Percentiles rank a stretch among this genome's conserved stretches.
phyloP scores from a whole-genome alignment of 495 filamentous ascomycete genomes.

The Podospora bellae-mahoneyi region DNA sequence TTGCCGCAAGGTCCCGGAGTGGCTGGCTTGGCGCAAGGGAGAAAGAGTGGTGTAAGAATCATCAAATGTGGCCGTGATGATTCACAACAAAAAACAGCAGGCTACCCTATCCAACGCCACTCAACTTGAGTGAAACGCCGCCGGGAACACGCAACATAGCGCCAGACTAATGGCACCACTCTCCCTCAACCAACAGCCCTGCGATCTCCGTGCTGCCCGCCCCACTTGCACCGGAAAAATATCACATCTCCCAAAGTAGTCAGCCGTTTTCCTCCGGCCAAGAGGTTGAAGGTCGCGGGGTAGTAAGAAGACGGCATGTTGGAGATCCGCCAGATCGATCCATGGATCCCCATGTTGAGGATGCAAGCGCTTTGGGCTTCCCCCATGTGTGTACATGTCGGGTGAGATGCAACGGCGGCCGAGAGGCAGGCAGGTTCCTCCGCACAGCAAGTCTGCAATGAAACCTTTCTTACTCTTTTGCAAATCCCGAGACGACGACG shows the following conservation, averaged over 20 bases:
- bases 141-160: background rate
- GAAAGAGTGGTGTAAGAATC: background rate
- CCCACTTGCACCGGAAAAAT: background rate
- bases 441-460: constrained; percentile 2
- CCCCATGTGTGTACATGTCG: background rate
- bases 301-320: constrained; percentile 17
- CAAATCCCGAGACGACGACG: background rate
- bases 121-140: constrained; percentile 1
- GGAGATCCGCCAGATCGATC: constrained; percentile 19
- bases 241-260: background rate
- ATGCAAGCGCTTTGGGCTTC: constrained; percentile 30
- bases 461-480: background rate
- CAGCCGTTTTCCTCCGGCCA: background rate
- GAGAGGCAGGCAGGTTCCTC: background rate
- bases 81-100: background rate
- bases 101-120: constrained; percentile 3
- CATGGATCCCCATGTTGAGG: constrained; percentile 22
- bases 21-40: background rate
- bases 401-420: constrained; percentile 27
- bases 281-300: background rate
- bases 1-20: background rate
- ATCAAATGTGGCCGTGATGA: background rate
- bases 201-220: background rate
- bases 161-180: background rate
- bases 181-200: background rate